phyloP scores from a whole-genome alignment of 208 protist species.

The Acanthamoeba lenticulata region DNA sequence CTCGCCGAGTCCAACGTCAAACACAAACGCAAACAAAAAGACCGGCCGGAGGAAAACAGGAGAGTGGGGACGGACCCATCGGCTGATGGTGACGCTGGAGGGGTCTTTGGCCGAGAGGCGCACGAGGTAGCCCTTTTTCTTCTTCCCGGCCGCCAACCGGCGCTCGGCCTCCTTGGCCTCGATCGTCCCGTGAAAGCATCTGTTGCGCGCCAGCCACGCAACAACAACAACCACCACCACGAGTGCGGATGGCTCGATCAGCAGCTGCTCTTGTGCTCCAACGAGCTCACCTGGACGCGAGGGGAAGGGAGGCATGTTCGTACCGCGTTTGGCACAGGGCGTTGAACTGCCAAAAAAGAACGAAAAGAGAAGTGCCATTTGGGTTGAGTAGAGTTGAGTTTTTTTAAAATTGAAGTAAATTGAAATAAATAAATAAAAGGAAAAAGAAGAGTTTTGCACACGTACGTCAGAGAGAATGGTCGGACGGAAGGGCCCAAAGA shows the following conservation, averaged over 20 bases:
- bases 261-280: no score
- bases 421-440: not conserved
- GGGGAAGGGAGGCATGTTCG: no score
- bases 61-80: not conserved
- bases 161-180: slow-evolving; percentile 32
- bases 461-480: not conserved
- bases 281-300: no score
- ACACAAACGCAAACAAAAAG: not conserved
- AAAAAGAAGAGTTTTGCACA: not conserved
- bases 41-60: no score
- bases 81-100: slow-evolving; percentile 46
- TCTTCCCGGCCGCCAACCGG: not conserved
- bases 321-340: no score
- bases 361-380: no score
- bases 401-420: not conserved
- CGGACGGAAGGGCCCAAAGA: not conserved
- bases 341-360: no score
- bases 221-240: not conserved
- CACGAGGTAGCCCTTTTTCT: slow-evolving; percentile 37
- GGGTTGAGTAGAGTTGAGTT: no score
- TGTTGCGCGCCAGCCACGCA: not conserved
- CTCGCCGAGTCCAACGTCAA: not conserved
- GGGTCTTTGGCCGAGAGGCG: not conserved
- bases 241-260: no score
- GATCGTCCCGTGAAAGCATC: not conserved